Percentiles rank a stretch among this genome's conserved stretches.
These are phyloP conservation scores for Pilasporangium apinafurcum DNA, from an alignment of 352 stramenopile genomes.

Conservation along the genomic window DNA sequence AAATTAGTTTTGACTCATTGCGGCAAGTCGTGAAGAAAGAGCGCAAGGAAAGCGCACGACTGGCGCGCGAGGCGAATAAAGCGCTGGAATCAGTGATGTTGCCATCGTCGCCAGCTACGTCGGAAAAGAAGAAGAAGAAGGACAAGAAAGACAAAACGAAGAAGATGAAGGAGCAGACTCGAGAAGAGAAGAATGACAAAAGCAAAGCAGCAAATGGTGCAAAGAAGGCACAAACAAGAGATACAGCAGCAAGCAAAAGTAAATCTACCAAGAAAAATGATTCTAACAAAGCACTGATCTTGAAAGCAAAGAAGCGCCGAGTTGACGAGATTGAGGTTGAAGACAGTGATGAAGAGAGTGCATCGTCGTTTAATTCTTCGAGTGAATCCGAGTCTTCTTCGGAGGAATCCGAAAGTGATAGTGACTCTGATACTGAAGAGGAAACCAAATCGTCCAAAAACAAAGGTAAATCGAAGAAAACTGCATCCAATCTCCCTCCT, in stretches of 20 bases:
- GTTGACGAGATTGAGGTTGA: conserved; percentile 14
- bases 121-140: conserved; percentile 17
- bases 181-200: conserved; percentile 6
- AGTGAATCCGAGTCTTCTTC: conserved; percentile 12
- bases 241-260: neutral
- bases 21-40: conserved; percentile 36
- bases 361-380: conserved; percentile 13
- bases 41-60: conserved; percentile 32
- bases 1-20: conserved; percentile 55
- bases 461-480: conserved; percentile 19
- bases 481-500: conserved; percentile 43
- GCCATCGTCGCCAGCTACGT: neutral
- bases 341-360: conserved; percentile 20
- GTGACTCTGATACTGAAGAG: too few relatives aligned
- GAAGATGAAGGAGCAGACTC: neutral
- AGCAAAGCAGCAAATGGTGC: conserved; percentile 4
- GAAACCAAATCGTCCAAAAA: conserved; percentile 13
- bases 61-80: conserved; percentile 36
- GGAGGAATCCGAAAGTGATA: conserved; percentile 18
- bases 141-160: conserved; percentile 16
- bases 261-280: conserved; percentile 2
- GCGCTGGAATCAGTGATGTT: too few relatives aligned
- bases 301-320: neutral
- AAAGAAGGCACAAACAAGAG: too few relatives aligned
- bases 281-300: conserved; percentile 5